A percentile compares a stretch with the other conserved stretches of the same genome.
These are phyloP conservation scores for Arctium lappa DNA, from an alignment of 129 eudicot species.

Conservation along the genomic window DNA sequence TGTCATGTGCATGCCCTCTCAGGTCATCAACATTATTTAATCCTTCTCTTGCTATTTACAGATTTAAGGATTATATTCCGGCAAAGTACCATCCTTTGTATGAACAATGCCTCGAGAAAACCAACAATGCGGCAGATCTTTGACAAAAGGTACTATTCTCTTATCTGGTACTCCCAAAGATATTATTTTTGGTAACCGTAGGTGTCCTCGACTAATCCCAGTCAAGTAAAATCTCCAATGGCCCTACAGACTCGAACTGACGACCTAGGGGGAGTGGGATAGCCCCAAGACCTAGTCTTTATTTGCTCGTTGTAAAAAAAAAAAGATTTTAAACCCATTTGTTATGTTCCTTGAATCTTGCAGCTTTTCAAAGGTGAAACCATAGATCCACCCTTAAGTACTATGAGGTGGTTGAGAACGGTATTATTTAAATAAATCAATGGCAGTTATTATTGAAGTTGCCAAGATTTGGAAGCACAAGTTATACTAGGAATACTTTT, in stretches of 20 bases:
- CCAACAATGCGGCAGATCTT: slow-evolving; percentile 19
- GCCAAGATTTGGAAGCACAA: neutral
- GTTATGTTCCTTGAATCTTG: neutral
- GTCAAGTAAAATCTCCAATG: neutral
- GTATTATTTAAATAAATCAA: neutral
- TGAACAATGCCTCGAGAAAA: slow-evolving; percentile 38
- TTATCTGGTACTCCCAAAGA: neutral
- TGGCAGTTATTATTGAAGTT: neutral
- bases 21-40: neutral
- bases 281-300: neutral
- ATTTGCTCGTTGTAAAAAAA: neutral
- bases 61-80: slow-evolving; percentile 72
- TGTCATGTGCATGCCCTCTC: no score
- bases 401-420: neutral
- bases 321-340: neutral
- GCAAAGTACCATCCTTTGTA: slow-evolving; percentile 58
- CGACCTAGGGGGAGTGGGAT: no score
- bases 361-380: neutral
- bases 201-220: neutral
- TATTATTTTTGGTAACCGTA: no score
- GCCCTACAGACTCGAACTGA: no score
- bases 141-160: slow-evolving; percentile 33
- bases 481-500: neutral
- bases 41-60: slow-evolving; percentile 26
- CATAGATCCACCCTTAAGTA: neutral